Percentiles rank a stretch among this genome's conserved stretches.
Conservation (phyloP, 305 asterid species). For the Salvia sclarea region DNA sequence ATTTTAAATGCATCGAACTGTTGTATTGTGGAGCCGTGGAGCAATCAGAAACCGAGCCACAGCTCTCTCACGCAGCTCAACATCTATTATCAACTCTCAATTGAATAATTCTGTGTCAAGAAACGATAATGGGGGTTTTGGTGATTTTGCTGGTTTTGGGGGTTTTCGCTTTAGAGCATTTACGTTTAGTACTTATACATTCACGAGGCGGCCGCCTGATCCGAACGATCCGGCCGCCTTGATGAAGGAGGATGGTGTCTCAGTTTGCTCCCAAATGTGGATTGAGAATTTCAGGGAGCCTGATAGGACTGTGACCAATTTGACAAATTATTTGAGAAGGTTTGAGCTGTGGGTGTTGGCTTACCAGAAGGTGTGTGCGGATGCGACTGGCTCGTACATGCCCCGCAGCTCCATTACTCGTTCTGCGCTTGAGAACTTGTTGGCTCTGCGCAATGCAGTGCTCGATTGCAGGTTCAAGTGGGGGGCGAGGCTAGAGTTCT, state of each 20-base stretch:
- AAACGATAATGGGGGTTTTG: slow-evolving; percentile 38
- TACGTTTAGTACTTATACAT: slow-evolving; percentile 49
- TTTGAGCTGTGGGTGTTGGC: slow-evolving; percentile 96
- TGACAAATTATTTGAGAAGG: slow-evolving; percentile 73
- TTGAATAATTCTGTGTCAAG: slow-evolving; percentile 30
- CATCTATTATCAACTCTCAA: slow-evolving; percentile 32
- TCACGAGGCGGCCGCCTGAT: slow-evolving; percentile 55
- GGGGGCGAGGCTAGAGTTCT: slow-evolving; percentile 93
- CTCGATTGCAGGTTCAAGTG: slow-evolving; percentile 79
- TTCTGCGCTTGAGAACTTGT: slow-evolving; percentile 72
- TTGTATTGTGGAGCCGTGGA: slow-evolving; percentile 43
- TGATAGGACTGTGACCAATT: slow-evolving; percentile 58
- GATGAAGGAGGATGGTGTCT: slow-evolving; percentile 88
- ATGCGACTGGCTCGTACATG: slow-evolving; percentile 82
- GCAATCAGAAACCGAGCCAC: slow-evolving; percentile 43
- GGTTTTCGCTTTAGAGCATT: slow-evolving; percentile 40
- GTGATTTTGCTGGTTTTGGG: no score
- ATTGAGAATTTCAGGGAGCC: slow-evolving; percentile 72
- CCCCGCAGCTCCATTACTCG: slow-evolving; percentile 74
- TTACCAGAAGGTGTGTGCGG: slow-evolving; percentile 88
- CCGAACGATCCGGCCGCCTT: slow-evolving; percentile 86
- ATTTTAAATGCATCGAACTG: slow-evolving; percentile 59
- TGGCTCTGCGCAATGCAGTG: slow-evolving; percentile 82
- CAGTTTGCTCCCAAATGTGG: slow-evolving; percentile 87
- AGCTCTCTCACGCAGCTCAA: slow-evolving; percentile 25